Percentiles rank a stretch among this genome's conserved stretches.
Conservation (phyloP, 108 stramenopile genomes). For the Stephanodiscus triporus region DNA sequence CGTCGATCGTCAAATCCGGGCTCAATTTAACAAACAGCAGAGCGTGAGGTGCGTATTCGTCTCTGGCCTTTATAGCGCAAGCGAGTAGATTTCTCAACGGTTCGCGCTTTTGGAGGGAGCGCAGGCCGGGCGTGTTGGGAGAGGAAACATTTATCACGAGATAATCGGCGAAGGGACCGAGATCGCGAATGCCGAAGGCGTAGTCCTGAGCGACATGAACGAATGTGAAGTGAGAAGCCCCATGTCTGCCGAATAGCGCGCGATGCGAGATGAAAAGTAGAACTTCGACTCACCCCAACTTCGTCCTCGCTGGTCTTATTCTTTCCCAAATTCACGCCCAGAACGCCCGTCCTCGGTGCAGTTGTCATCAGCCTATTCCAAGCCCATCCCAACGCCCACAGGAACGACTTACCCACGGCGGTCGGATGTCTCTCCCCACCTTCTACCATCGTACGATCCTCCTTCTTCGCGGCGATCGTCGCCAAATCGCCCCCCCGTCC, state of each 20-base stretch:
- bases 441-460: neutral
- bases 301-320: constrained; percentile 80
- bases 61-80: constrained; percentile 62
- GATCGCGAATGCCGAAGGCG: constrained; percentile 66
- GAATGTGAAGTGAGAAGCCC: neutral
- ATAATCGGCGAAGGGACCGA: constrained; percentile 93
- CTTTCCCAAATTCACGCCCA: constrained; percentile 95
- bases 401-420: constrained; percentile 2
- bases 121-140: constrained; percentile 95
- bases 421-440: neutral
- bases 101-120: constrained; percentile 75
- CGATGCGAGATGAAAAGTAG: neutral
- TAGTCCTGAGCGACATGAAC: constrained; percentile 63
- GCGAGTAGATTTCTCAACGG: constrained; percentile 65
- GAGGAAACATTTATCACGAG: constrained; percentile 91
- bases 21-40: constrained; percentile 94
- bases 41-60: constrained; percentile 45
- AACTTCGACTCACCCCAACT: constrained; percentile 38
- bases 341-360: constrained; percentile 42
- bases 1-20: constrained; percentile 85
- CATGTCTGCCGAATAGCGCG: too few species aligned
- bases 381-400: constrained; percentile 31
- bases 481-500: constrained; percentile 55
- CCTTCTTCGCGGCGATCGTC: neutral
- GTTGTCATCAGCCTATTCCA: constrained; percentile 27